Base-by-base conservation (phyloP, 176 grass and related monocot species). In the Lolium multiflorum region DNA sequence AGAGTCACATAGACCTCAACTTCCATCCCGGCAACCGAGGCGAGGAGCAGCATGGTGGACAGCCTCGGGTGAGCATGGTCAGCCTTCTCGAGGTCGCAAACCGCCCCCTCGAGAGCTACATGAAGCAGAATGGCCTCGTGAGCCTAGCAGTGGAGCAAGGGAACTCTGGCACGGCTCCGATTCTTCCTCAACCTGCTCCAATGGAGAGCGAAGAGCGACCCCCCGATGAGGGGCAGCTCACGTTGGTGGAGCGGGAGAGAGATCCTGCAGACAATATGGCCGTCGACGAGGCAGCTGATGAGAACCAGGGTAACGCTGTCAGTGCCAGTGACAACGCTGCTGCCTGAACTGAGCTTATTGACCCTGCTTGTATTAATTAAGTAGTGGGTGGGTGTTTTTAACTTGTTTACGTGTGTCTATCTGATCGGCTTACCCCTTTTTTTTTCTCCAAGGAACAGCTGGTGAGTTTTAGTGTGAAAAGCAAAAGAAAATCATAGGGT, bases 1-100 rank as follows among this genome's bases (percentile, higher is more conserved):
- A 95, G 92, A 83, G 82, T 11, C 90, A 86, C 24, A 94, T 99
- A 60, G 94, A 99, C 91, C 95, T 99, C 72, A 99, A 99, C 69
- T 93, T 88, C 85, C 88, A 94, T 38, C 97, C 94, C 0, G 72
- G 67, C 0, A 39, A 4, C 38, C 50, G 80, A 0, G 84, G 72
- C 2, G 91, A 87, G 20, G 90, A 94, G 50, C 90, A 54, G 12
- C 88, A 74, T 0, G 11, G 76, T 1, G 71, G 39, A 2, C 92
- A 83, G 71, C 72, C 86, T 16, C 58, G 77, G 71, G 52, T 22
- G 85, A 96, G 92, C 89, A 94, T 99, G 94, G 78, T 96, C 90
- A 88, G 82, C 71, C 90, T 99, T 43, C 80, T 99, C 6, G 87
- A 96, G 91, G 94, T 94, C 12, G 94, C 97, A 15, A 90, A 76